A percentile compares a stretch with the other conserved stretches of the same genome.
These are phyloP conservation scores for Emericellopsis cladophorae DNA, from an alignment of 2,329 filamentous ascomycete genomes.

Conservation along the genomic window DNA sequence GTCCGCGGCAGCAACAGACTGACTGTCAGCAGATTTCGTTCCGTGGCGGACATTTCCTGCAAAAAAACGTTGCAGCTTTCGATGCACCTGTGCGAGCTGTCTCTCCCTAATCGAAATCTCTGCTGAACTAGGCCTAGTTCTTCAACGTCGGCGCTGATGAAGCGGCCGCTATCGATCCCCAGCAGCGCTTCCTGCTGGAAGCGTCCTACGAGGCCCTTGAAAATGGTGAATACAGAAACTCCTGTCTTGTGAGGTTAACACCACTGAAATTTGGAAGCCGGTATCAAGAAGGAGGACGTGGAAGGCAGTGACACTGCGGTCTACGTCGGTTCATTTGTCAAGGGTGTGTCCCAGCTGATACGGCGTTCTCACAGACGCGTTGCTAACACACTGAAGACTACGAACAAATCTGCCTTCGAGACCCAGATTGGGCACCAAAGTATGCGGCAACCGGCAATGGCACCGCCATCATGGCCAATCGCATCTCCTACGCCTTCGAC, in stretches of 20 bases:
- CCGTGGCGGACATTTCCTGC: slow-evolving; percentile 36
- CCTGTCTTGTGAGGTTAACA: not conserved
- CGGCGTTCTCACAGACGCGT: not conserved
- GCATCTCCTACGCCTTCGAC: slow-evolving; percentile 42
- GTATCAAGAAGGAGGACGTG: slow-evolving; percentile 27
- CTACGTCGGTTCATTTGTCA: slow-evolving; percentile 37
- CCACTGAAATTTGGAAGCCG: slow-evolving; percentile 16
- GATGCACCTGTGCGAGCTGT: slow-evolving; percentile 29
- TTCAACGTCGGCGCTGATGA: slow-evolving; percentile 36
- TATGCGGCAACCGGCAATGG: slow-evolving; percentile 41
- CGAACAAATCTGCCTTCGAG: slow-evolving; percentile 34
- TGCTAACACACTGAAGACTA: slow-evolving; percentile 25
- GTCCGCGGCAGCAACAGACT: slow-evolving; percentile 4
- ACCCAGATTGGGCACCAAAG: slow-evolving; percentile 34
- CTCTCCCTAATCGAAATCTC: slow-evolving; percentile 1
- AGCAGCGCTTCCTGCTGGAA: slow-evolving; percentile 38
- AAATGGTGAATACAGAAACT: slow-evolving; percentile 32
- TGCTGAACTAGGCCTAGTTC: slow-evolving; percentile 21
- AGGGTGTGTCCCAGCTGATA: slow-evolving; percentile 17
- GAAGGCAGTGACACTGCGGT: slow-evolving; percentile 31
- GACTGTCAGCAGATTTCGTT: slow-evolving; percentile 25
- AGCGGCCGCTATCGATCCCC: slow-evolving; percentile 38
- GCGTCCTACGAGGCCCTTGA: slow-evolving; percentile 37
- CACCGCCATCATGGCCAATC: slow-evolving; percentile 40
- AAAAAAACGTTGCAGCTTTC: slow-evolving; percentile 30